phyloP scores from a whole-genome alignment of 805 yeast genomes.

The Lipomyces yamanashiensis region DNA sequence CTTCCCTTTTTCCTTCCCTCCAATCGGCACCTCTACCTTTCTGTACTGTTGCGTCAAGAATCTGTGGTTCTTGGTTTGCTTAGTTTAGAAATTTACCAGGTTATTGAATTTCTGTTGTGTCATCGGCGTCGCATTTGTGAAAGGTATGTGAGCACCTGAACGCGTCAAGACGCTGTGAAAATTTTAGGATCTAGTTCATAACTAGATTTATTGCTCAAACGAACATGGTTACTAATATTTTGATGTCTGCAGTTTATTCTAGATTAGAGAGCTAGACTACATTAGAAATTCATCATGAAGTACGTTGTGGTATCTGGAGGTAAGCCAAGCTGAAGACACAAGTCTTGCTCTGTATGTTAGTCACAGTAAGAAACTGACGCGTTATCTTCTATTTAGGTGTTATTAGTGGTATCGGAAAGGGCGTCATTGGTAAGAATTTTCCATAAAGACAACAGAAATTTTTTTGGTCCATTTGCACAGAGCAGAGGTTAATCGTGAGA shows the following conservation, averaged over 20 bases:
- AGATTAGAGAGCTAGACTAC: too few relatives aligned
- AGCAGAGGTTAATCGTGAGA: background rate
- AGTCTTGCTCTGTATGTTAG: background rate
- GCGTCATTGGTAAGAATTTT: conserved; percentile 58
- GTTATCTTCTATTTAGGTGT: conserved; percentile 59
- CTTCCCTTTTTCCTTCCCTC: background rate
- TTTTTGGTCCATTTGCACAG: background rate
- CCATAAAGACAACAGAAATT: too few relatives aligned
- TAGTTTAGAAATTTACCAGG: background rate
- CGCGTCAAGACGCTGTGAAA: too few relatives aligned
- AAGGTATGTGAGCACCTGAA: too few relatives aligned
- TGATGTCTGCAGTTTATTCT: too few relatives aligned
- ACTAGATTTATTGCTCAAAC: too few relatives aligned
- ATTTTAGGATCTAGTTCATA: too few relatives aligned
- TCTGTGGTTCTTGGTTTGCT: background rate
- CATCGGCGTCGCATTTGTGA: too few relatives aligned
- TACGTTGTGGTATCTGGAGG: conserved; percentile 99
- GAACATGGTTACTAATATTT: too few relatives aligned
- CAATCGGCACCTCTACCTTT: background rate
- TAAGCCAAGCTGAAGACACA: conserved; percentile 24
- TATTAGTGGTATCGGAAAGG: conserved; percentile 98
- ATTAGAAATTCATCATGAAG: conserved; percentile 64
- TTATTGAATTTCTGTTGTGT: background rate
- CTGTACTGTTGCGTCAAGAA: background rate
- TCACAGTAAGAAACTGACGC: background rate